Percentiles rank a stretch among this genome's conserved stretches.
Evolutionary conservation across 805 yeast species (phyloP).

Genomic region (Cyberlindnera maritima): DNA sequence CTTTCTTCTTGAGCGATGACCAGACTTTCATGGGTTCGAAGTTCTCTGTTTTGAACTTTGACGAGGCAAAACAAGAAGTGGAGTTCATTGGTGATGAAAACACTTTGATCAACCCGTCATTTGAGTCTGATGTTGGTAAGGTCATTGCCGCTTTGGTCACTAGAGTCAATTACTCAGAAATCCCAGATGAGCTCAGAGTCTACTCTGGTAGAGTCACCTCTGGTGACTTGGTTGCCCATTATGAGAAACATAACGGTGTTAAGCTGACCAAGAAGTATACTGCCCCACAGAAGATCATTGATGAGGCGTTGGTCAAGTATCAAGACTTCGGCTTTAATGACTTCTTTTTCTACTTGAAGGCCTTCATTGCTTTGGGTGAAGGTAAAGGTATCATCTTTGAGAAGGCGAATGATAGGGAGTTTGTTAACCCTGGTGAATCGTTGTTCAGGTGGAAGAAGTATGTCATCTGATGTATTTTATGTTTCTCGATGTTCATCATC

Average conservation of each 20-base stretch:
- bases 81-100: slow-evolving; percentile 41
- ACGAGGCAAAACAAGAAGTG: slow-evolving; percentile 34
- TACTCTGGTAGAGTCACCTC: slow-evolving; percentile 40
- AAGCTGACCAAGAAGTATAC: slow-evolving; percentile 33
- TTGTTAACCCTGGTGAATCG: slow-evolving; percentile 44
- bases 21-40: slow-evolving; percentile 24
- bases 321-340: slow-evolving; percentile 32
- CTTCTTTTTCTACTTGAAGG: slow-evolving; percentile 38
- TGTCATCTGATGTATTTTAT: slow-evolving; percentile 11
- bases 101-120: slow-evolving; percentile 35
- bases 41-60: slow-evolving; percentile 36
- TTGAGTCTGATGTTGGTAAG: slow-evolving; percentile 42
- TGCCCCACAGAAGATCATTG: slow-evolving; percentile 32
- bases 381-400: slow-evolving; percentile 38
- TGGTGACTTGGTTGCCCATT: slow-evolving; percentile 37
- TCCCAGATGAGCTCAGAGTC: slow-evolving; percentile 45
- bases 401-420: slow-evolving; percentile 35
- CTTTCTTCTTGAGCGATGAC: slow-evolving; percentile 36
- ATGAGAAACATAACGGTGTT: slow-evolving; percentile 38
- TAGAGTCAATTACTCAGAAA: slow-evolving; percentile 28
- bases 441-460: slow-evolving; percentile 43
- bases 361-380: slow-evolving; percentile 35
- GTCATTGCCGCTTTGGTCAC: slow-evolving; percentile 41
- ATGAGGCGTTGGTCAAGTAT: slow-evolving; percentile 30
- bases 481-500: no score